phyloP scores from a whole-genome alignment of 352 stramenopile species.

The Pythium rishiriense region DNA sequence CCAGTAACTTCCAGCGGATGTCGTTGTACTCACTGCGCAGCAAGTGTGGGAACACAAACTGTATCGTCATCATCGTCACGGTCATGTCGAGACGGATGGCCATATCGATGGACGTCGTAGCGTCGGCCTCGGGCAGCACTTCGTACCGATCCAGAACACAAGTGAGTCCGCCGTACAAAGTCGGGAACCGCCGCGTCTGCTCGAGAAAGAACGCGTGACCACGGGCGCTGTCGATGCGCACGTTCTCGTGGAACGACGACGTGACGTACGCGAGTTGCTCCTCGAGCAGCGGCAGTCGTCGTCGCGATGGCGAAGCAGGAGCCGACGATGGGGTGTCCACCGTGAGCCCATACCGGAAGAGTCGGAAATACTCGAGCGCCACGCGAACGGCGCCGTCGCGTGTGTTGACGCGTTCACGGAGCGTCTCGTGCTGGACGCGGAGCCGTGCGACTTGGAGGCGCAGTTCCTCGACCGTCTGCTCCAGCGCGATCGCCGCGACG shows the following conservation, averaged over 20 bases:
- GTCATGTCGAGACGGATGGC: constrained; percentile 1
- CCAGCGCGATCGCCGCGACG: neutral
- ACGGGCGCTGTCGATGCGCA: neutral
- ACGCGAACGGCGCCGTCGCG: neutral
- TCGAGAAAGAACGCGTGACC: constrained; percentile 7
- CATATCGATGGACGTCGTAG: neutral
- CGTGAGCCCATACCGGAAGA: constrained; percentile 9
- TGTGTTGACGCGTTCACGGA: neutral
- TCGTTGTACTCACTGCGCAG: neutral
- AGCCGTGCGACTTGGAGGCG: constrained; percentile 8
- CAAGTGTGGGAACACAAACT: constrained; percentile 21
- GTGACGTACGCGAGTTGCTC: constrained; percentile 8
- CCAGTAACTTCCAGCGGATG: constrained; percentile 16
- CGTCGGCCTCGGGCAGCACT: neutral
- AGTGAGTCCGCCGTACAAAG: neutral
- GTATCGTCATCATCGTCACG: constrained; percentile 7
- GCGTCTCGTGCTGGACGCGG: neutral
- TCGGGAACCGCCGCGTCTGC: constrained; percentile 6
- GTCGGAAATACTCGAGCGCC: constrained; percentile 3
- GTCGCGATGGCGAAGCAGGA: neutral
- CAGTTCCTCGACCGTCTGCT: constrained; percentile 2
- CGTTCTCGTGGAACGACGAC: neutral
- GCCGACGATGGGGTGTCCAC: neutral
- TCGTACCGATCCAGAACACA: neutral
- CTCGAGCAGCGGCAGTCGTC: neutral